These are phyloP conservation scores for Biscogniauxia marginata DNA, from an alignment of 2,329 filamentous ascomycete species.

Conservation along the genomic window DNA sequence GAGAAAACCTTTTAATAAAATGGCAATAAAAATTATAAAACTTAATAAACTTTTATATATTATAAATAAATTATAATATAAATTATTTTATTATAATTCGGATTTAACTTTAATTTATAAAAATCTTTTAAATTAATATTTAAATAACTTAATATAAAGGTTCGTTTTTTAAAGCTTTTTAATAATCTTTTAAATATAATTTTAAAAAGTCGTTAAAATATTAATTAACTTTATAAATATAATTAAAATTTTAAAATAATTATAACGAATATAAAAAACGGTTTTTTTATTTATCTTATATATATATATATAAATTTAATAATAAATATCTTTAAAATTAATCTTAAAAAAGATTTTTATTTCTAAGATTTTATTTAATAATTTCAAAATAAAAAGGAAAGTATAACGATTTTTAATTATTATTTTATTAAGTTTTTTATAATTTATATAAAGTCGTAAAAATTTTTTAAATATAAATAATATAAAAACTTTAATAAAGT, in stretches of 20 bases:
- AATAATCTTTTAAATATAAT: not conserved
- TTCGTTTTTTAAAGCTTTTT: constrained; percentile 1
- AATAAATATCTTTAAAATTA: not conserved
- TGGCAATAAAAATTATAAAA: constrained; percentile 3
- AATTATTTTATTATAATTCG: not conserved
- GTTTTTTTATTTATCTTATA: constrained; percentile 3
- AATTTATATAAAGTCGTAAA: not conserved
- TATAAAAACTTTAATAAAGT: constrained; percentile 1
- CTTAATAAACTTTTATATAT: not conserved
- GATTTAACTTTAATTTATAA: constrained; percentile 2
- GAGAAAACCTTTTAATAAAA: constrained; percentile 8
- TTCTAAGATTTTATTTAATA: constrained; percentile 3
- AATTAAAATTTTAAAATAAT: not conserved
- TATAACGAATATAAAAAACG: not conserved
- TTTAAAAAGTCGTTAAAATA: not conserved
- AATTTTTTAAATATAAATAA: constrained; percentile 5
- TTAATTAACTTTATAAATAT: constrained; percentile 1
- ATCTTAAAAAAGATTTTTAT: not conserved
- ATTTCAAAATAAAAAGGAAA: constrained; percentile 1
- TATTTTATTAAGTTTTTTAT: constrained; percentile 3
- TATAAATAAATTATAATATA: not conserved
- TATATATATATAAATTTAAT: not conserved
- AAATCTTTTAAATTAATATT: constrained; percentile 4
- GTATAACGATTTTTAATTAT: not conserved
- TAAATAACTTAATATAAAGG: constrained; percentile 3